Percentiles rank a stretch among this genome's conserved stretches.
phyloP scores from a whole-genome alignment of 2,329 filamentous ascomycete genomes.

The Calonectria hawksworthii region DNA sequence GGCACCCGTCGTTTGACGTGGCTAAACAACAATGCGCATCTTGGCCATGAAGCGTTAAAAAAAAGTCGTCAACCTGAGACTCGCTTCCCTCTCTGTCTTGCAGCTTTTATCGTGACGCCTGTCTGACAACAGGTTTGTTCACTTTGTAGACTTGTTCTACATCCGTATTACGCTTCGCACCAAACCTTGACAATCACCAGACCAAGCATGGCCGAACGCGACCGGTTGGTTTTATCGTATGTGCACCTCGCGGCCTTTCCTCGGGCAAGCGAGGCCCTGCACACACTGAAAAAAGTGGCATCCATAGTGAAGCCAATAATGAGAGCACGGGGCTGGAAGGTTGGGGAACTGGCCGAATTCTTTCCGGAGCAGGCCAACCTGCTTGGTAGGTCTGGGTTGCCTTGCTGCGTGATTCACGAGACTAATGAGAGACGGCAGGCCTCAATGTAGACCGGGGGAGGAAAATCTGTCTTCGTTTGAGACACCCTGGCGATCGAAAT shows the following conservation, averaged over 20 bases:
- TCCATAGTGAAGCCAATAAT: constrained; percentile 96
- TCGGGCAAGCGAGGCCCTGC: constrained; percentile 64
- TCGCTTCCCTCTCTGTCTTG: background rate
- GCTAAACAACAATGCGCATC: constrained; percentile 21
- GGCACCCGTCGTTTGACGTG: constrained; percentile 44
- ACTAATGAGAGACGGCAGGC: constrained; percentile 57
- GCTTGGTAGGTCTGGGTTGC: constrained; percentile 66
- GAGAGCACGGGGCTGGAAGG: constrained; percentile 86
- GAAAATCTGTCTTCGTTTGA: constrained; percentile 86
- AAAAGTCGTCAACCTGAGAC: constrained; percentile 2
- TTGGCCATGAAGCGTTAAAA: background rate
- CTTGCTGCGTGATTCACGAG: background rate
- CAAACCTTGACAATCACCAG: constrained; percentile 10
- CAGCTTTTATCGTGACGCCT: constrained; percentile 1
- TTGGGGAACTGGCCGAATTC: constrained; percentile 86
- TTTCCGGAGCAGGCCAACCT: constrained; percentile 81
- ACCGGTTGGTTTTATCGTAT: constrained; percentile 62
- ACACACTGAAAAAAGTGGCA: constrained; percentile 82
- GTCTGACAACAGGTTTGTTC: background rate
- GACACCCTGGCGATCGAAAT: constrained; percentile 79
- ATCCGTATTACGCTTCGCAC: constrained; percentile 13
- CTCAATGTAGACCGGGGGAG: constrained; percentile 83
- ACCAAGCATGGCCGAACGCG: constrained; percentile 45
- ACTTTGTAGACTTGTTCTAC: constrained; percentile 16
- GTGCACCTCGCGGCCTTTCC: constrained; percentile 63